These are phyloP conservation scores for Cyclotella choctawhatcheeana DNA, from an alignment of 108 stramenopile species.

Conservation along the genomic window DNA sequence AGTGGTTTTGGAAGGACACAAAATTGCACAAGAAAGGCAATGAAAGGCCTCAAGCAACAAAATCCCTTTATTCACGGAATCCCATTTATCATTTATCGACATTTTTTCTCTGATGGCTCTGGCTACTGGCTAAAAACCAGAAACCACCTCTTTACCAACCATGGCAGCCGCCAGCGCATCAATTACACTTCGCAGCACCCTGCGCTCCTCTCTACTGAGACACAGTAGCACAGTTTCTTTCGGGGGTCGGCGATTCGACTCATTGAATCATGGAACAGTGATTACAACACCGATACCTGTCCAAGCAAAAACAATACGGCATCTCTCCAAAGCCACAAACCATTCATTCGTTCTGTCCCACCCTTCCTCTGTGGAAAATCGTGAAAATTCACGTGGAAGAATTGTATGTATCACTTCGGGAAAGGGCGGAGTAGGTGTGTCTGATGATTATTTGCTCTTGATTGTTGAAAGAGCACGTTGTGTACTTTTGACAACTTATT, in stretches of 20 bases:
- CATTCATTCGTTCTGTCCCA: slow-evolving; percentile 40
- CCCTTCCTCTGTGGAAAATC: slow-evolving; percentile 28
- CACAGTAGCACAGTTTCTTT: not conserved
- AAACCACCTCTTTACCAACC: no score
- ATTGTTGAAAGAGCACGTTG: not conserved
- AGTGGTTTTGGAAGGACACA: no score
- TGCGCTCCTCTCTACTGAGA: not conserved
- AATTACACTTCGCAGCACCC: not conserved
- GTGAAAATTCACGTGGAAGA: slow-evolving; percentile 24
- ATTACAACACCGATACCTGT: no score
- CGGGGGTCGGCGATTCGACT: not conserved
- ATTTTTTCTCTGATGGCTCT: no score
- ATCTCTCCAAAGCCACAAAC: not conserved
- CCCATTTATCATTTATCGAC: no score
- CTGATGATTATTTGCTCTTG: not conserved
- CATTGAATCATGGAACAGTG: not conserved
- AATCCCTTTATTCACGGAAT: no score
- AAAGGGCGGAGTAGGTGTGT: slow-evolving; percentile 67
- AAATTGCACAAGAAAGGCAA: no score
- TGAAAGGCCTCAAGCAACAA: no score
- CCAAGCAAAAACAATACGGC: not conserved
- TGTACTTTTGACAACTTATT: no score
- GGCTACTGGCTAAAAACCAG: no score
- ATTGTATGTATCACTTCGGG: slow-evolving; percentile 71
- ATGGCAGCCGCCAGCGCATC: not conserved